A percentile compares a stretch with the other conserved stretches of the same genome.
Evolutionary conservation across 495 filamentous ascomycete species (phyloP).

Genomic region (Talaromyces adpressus): DNA sequence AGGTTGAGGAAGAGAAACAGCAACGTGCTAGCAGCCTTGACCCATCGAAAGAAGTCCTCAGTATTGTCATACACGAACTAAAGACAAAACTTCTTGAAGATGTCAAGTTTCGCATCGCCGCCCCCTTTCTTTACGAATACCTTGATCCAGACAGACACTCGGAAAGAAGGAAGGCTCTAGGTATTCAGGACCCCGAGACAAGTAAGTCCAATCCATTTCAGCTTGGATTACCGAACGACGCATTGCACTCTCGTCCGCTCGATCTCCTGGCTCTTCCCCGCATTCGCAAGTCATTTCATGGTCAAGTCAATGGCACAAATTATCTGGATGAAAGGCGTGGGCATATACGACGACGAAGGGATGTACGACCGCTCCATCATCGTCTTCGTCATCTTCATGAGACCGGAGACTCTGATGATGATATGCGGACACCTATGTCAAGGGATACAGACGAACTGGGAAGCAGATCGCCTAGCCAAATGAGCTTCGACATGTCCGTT

Average conservation of each 20-base stretch:
- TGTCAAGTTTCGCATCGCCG: conserved; percentile 75
- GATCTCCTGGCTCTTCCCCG: conserved; percentile 62
- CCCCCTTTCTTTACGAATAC: conserved; percentile 72
- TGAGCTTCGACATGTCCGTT: conserved; percentile 59
- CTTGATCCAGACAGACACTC: conserved; percentile 76
- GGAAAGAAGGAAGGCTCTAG: conserved; percentile 65
- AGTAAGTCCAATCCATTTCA: conserved; percentile 40
- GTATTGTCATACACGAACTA: conserved; percentile 72
- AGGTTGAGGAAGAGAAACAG: conserved; percentile 80
- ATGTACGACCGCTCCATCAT: conserved; percentile 51
- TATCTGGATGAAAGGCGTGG: conserved; percentile 75
- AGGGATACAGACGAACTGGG: conserved; percentile 77
- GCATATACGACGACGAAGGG: conserved; percentile 42
- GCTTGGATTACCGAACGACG: conserved; percentile 25
- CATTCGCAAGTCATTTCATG: conserved; percentile 58
- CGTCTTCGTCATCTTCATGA: conserved; percentile 48
- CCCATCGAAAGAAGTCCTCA: conserved; percentile 72
- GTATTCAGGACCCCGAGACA: conserved; percentile 64
- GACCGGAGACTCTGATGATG: conserved; percentile 57
- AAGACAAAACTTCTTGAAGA: conserved; percentile 77
- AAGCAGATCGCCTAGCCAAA: conserved; percentile 70
- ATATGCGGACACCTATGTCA: conserved; percentile 48
- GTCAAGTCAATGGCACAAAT: conserved; percentile 54
- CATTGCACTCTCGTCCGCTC: conserved; percentile 31
- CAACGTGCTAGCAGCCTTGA: conserved; percentile 78